Evolutionary conservation across 306 rosid genomes (phyloP).

Genomic region (Quercus engelmannii): DNA sequence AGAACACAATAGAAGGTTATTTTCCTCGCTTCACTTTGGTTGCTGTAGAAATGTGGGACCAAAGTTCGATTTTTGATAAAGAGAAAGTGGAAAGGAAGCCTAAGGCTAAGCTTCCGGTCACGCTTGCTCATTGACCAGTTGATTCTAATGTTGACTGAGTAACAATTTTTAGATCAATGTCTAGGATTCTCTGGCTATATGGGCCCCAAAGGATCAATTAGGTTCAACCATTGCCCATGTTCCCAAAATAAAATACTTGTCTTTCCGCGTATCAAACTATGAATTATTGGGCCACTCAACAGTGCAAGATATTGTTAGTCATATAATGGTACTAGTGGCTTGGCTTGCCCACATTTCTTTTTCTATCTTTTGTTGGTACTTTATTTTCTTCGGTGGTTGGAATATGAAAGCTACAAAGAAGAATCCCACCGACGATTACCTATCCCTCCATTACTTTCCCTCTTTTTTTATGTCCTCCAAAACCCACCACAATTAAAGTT

Average conservation of each 20-base stretch:
- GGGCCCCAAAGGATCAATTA: constrained; percentile 13
- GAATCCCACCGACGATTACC: constrained; percentile 42
- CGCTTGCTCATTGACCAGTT: neutral
- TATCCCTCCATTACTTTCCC: neutral
- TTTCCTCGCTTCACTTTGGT: neutral
- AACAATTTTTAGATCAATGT: neutral
- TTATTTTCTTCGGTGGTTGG: neutral
- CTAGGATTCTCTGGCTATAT: constrained; percentile 15
- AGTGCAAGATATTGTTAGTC: neutral
- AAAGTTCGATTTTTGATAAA: constrained; percentile 13
- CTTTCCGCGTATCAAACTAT: neutral
- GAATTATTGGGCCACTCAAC: neutral
- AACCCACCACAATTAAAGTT: neutral
- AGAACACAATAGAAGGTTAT: neutral
- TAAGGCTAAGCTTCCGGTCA: neutral
- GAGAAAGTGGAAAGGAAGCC: constrained; percentile 22
- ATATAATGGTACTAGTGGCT: neutral
- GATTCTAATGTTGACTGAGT: constrained; percentile 10
- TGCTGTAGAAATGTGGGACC: neutral
- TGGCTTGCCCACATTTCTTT: constrained; percentile 12
- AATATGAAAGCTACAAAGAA: constrained; percentile 28
- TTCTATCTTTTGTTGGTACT: neutral
- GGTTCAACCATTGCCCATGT: neutral
- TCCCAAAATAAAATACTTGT: neutral
- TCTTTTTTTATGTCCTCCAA: constrained; percentile 4